Evolutionary conservation across 768 basidiomycete genomes (phyloP), one percentile per base, ranked within the genome.

Genomic region (Auricularia auricula-judae): DNA sequence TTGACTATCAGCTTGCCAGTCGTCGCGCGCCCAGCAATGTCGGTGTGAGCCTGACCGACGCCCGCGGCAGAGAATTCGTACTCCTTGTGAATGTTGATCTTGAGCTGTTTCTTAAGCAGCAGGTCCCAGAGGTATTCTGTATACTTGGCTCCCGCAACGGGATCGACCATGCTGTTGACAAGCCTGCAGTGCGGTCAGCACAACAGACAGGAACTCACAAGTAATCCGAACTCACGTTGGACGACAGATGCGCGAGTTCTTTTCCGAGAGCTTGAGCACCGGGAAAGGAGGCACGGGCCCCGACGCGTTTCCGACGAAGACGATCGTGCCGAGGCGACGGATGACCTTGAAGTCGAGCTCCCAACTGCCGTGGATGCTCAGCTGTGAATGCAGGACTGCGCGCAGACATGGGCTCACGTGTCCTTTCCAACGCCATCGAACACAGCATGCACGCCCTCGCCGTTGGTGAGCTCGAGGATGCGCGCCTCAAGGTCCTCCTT

Each of bases 401-500:
- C 14, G 36, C 67, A 68, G 64, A 70, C 66, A 18, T 64, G 35
- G 1, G 79, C 89, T 65, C 75, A 95, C 83, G 94, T 98, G 73
- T 93, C 90, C 78, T 91, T 95, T 1, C 96, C 96, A n/a, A 99
- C 93, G 35, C 96, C 96, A 70, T 99, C 96, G 70, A 88, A 96
- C 29, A 93, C 83, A 16, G 85, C 95, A 67, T 96, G 83, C 3
- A 93, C 90, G 16, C 92, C 91, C 68, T 86, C 80, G 5, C 89
- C 90, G 51, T 84, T 84, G 0, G 92, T 93, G 63, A 93, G 74
- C 69, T 89, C 85, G 63, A 87, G 72, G 16, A 91, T 89, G 56
- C 86, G 81, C 67, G 87, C 71, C 11, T 91, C 87, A 0, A 87
- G 87, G 66, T 91, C 82, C 70, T 91, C 89, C 58, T 81, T 77